phyloP scores from a whole-genome alignment of 1,139 yeast genomes.

The Blastobotrys buckinghamii region DNA sequence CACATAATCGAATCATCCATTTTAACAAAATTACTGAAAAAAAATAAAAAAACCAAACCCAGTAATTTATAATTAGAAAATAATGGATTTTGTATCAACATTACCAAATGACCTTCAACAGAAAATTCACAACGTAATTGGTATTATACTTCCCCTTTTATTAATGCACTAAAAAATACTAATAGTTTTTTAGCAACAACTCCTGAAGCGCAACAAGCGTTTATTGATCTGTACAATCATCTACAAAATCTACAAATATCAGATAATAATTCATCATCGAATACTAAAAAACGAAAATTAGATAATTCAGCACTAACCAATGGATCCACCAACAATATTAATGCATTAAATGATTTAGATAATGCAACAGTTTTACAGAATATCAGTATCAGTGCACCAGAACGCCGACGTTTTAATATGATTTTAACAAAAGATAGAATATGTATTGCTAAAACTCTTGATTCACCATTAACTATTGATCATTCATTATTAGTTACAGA shows the following conservation, averaged over 20 bases:
- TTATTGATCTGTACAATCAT: background rate
- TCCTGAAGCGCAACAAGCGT: constrained; percentile 3
- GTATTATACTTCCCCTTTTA: background rate
- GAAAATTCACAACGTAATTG: background rate
- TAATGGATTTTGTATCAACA: background rate
- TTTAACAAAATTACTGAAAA: background rate
- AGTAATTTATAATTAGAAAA: background rate
- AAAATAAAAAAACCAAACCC: background rate
- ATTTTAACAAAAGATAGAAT: constrained; percentile 18
- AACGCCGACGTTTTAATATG: constrained; percentile 27
- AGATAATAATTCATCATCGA: constrained; percentile 7
- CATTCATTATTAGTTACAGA: constrained; percentile 9
- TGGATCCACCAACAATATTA: background rate
- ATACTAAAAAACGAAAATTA: background rate
- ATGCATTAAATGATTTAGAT: background rate
- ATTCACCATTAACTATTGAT: constrained; percentile 8
- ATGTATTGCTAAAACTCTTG: constrained; percentile 10
- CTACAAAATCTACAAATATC: background rate
- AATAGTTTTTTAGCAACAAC: background rate
- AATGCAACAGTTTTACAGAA: constrained; percentile 13
- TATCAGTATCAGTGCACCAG: constrained; percentile 27
- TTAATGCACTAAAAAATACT: too few relatives aligned
- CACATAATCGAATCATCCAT: background rate
- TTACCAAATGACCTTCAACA: constrained; percentile 9
- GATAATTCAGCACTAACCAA: too few relatives aligned